Evolutionary conservation across 805 yeast species (phyloP), one percentile per base, ranked within the genome.

Genomic region (Candida maris): DNA sequence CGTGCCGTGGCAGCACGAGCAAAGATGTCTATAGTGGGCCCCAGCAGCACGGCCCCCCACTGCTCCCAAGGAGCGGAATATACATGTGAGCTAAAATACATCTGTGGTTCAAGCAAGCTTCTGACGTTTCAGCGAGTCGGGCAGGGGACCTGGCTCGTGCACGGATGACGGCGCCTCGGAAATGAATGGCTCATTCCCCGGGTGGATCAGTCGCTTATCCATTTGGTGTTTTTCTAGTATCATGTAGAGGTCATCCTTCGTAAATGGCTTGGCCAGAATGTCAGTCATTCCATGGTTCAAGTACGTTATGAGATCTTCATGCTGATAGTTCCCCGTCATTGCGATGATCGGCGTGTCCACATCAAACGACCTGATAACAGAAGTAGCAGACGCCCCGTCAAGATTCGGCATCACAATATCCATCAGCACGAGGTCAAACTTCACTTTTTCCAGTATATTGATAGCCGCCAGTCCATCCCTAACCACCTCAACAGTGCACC

Each of bases 381-480:
- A 82, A 1, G 96, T 84, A 1, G 96, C 96, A 2, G 95, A 81
- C 15, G 89, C 88, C 52, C 96, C 87, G 65, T 86, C 87, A 49
- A 85, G 61, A 56, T 82, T 84, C 9, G 95, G 95, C 93, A 85
- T 85, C 16, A 85, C 91, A 35, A 85, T 85, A 62, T 85, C 95
- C 95, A 85, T 85, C 29, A 85, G 59, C 1, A 85, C 91, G 40
- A 85, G 64, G 59, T 83, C 95, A 52, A 79, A 85, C 48, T 80
- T 75, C 23, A 76, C 75, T 34, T 77, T 75, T 54, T 81, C 89
- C 20, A 84, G 75, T 0, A 79, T 81, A 22, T 79, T 73, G 29
- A 93, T 87, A 3, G 96, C 96, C 23, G 85, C 80, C 8, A 91
- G 63, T 0, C 98, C 99, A 63, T 91, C 97, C 4, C 87, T 82